These are phyloP conservation scores for Aspergillus conjunctus DNA, from an alignment of 495 filamentous ascomycete genomes.

Conservation along the genomic window DNA sequence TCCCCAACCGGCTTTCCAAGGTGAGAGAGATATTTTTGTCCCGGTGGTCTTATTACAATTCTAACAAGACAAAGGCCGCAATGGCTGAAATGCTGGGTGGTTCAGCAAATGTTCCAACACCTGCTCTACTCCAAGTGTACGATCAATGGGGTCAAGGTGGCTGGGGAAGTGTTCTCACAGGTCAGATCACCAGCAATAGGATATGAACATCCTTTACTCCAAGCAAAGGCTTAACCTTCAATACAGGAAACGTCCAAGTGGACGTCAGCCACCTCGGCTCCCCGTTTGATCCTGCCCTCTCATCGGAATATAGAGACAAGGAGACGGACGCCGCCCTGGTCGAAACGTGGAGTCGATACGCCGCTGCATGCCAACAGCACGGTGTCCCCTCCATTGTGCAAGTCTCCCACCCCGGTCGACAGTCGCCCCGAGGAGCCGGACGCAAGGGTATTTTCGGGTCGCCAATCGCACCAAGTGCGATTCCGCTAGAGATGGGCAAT, in stretches of 20 bases:
- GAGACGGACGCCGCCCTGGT: constrained; percentile 35
- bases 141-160: constrained; percentile 51
- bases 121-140: constrained; percentile 43
- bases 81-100: constrained; percentile 52
- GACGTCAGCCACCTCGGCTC: constrained; percentile 53
- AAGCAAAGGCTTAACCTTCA: neutral
- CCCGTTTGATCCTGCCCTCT: constrained; percentile 44
- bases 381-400: constrained; percentile 57
- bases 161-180: constrained; percentile 53
- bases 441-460: constrained; percentile 46
- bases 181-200: constrained; percentile 17
- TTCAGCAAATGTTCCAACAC: constrained; percentile 31
- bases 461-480: constrained; percentile 50
- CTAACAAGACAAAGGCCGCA: constrained; percentile 37
- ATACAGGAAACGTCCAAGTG: constrained; percentile 57
- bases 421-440: constrained; percentile 51
- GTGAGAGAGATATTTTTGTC: constrained; percentile 29
- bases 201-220: too few relatives aligned
- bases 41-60: neutral
- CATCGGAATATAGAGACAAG: constrained; percentile 35
- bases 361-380: constrained; percentile 44
- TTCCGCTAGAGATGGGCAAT: constrained; percentile 44
- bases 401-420: constrained; percentile 60
- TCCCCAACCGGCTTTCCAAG: constrained; percentile 57
- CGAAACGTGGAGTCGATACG: constrained; percentile 50